phyloP scores from a whole-genome alignment of 2,329 filamentous ascomycete genomes.

The Exophiala calicioides region DNA sequence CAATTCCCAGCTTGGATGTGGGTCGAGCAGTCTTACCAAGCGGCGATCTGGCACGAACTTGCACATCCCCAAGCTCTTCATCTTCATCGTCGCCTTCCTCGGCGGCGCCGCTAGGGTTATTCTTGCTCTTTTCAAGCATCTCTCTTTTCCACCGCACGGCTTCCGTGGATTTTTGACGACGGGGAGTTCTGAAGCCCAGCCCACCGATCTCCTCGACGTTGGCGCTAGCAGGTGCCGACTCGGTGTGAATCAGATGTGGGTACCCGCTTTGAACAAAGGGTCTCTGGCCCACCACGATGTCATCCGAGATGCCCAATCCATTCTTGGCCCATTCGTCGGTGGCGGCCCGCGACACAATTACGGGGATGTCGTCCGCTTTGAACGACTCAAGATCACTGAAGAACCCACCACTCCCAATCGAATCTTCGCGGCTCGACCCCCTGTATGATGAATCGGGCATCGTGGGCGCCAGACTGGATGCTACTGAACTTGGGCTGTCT shows the following conservation, averaged over 20 bases:
- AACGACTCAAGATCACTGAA: slow-evolving; percentile 84
- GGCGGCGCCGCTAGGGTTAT: slow-evolving; percentile 61
- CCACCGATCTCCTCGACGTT: slow-evolving; percentile 51
- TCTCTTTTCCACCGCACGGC: slow-evolving; percentile 74
- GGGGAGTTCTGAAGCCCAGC: slow-evolving; percentile 48
- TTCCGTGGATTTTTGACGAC: slow-evolving; percentile 69
- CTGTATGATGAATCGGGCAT: slow-evolving; percentile 74
- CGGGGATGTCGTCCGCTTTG: slow-evolving; percentile 73
- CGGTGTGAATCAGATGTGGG: slow-evolving; percentile 59
- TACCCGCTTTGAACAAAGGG: slow-evolving; percentile 46
- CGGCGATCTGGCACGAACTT: slow-evolving; percentile 53
- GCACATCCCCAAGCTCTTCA: slow-evolving; percentile 72
- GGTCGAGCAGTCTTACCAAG: slow-evolving; percentile 59
- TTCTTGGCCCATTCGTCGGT: slow-evolving; percentile 76
- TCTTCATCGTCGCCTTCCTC: slow-evolving; percentile 96
- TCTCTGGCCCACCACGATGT: slow-evolving; percentile 48
- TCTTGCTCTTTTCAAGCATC: slow-evolving; percentile 68
- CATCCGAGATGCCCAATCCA: slow-evolving; percentile 75
- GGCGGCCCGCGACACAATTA: slow-evolving; percentile 71
- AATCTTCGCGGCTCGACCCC: slow-evolving; percentile 81
- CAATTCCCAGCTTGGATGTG: slow-evolving; percentile 86
- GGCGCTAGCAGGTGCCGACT: slow-evolving; percentile 63
- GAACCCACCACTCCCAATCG: slow-evolving; percentile 76
- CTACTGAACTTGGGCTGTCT: slow-evolving; percentile 80
- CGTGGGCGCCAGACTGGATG: slow-evolving; percentile 69